phyloP scores from a whole-genome alignment of 441 rosid genomes.

The Rhodomyrtus psidioides region DNA sequence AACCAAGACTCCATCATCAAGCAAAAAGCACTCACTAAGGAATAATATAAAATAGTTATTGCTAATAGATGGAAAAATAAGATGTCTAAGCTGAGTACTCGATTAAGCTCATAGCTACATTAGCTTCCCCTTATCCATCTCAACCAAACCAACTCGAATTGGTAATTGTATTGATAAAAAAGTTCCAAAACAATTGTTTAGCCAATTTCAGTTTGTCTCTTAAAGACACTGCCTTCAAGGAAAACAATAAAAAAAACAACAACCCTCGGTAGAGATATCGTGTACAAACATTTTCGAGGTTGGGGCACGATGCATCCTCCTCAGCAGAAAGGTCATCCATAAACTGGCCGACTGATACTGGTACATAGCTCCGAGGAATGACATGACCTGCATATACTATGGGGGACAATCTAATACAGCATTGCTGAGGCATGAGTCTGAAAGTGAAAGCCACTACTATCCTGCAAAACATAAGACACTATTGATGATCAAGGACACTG shows the following conservation, averaged over 20 bases:
- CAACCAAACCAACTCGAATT: background rate
- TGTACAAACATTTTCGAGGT: conserved; percentile 55
- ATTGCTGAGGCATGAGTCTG: conserved; percentile 93
- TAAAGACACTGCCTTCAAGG: background rate
- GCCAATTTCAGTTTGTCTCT: background rate
- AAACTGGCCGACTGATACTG: conserved; percentile 91
- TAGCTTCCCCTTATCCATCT: background rate
- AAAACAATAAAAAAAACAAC: background rate
- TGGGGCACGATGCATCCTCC: conserved; percentile 57
- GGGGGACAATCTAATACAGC: conserved; percentile 92
- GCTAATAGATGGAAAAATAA: background rate
- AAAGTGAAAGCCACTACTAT: conserved; percentile 73
- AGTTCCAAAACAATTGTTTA: background rate
- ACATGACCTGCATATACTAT: conserved; percentile 94
- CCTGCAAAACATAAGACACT: conserved; percentile 36
- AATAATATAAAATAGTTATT: background rate
- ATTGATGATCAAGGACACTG: background rate
- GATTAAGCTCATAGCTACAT: background rate
- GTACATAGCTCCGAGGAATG: conserved; percentile 84
- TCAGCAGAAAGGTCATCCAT: conserved; percentile 97
- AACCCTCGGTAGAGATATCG: conserved; percentile 15
- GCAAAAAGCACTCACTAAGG: background rate
- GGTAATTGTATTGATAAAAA: background rate
- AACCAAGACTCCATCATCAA: background rate
- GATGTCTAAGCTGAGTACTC: background rate